A percentile compares a stretch with the other conserved stretches of the same genome.
Conservation (phyloP, 2,329 filamentous ascomycete genomes). For the Aspergillus udagawae region DNA sequence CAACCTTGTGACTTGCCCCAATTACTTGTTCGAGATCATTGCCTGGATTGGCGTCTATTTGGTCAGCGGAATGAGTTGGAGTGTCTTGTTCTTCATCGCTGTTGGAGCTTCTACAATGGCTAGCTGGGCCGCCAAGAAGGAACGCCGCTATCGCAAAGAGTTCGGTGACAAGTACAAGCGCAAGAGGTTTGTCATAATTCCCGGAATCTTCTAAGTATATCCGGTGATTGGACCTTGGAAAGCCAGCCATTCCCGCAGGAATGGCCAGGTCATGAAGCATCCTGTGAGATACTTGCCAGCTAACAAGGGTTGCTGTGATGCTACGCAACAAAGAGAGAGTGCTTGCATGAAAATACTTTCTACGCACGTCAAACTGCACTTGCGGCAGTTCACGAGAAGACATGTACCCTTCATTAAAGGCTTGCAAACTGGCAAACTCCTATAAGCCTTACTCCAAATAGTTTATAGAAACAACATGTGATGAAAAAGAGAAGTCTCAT, state of each 20-base stretch:
- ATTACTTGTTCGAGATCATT: slow-evolving; percentile 90
- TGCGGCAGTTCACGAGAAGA: not conserved
- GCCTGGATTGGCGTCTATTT: slow-evolving; percentile 82
- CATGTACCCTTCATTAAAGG: not conserved
- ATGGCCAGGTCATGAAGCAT: not conserved
- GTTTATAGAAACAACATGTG: not conserved
- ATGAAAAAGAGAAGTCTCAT: not conserved
- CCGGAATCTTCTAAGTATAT: slow-evolving; percentile 62
- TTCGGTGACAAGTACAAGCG: slow-evolving; percentile 93
- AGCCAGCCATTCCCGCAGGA: not conserved
- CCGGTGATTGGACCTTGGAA: not conserved
- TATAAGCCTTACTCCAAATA: not conserved
- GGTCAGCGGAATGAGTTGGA: slow-evolving; percentile 69
- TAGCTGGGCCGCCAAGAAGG: slow-evolving; percentile 86
- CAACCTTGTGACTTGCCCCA: slow-evolving; percentile 84
- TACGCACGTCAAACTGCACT: not conserved
- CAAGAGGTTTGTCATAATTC: slow-evolving; percentile 81
- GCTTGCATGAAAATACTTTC: not conserved
- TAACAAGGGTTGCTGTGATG: not conserved
- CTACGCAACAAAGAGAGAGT: not conserved
- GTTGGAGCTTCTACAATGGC: slow-evolving; percentile 77
- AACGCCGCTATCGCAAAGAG: slow-evolving; percentile 81
- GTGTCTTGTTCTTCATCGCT: slow-evolving; percentile 70
- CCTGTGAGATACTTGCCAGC: not conserved
- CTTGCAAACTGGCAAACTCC: not conserved